Conservation (phyloP, 2,329 filamentous ascomycete genomes). For the Aspergillus fijiensis region DNA sequence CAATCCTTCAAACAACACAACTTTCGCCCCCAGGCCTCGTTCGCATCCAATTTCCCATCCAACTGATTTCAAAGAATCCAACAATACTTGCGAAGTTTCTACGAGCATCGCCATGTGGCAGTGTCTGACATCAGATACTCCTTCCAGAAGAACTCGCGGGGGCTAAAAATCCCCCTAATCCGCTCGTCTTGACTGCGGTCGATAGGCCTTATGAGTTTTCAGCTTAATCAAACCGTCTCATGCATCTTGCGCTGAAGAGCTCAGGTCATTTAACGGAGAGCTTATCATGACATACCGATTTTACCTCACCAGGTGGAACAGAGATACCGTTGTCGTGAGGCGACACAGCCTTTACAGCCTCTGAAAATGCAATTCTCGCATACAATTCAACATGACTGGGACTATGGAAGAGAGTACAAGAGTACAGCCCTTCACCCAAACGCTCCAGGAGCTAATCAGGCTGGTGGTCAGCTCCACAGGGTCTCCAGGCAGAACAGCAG, state of each 20-base stretch:
- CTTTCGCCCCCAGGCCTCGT: constrained; percentile 6
- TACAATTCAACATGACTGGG: no score
- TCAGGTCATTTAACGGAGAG: neutral
- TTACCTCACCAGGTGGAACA: no score
- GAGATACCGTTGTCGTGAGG: no score
- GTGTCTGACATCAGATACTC: constrained; percentile 5
- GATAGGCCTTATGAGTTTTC: neutral
- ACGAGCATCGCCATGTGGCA: constrained; percentile 1
- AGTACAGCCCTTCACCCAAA: neutral
- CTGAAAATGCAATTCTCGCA: no score
- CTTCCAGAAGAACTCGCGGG: neutral
- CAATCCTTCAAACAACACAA: neutral
- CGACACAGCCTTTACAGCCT: no score
- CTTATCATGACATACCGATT: no score
- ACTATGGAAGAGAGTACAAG: neutral
- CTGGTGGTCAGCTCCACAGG: neutral
- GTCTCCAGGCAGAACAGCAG: neutral
- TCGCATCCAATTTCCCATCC: constrained; percentile 1
- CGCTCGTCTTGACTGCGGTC: neutral
- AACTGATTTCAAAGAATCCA: neutral
- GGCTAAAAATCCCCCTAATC: neutral
- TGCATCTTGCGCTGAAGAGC: neutral
- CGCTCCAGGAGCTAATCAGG: neutral
- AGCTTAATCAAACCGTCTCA: no score
- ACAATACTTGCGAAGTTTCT: neutral